These are phyloP conservation scores for Phialophora expanda DNA, from an alignment of 2,329 filamentous ascomycete species.

Conservation along the genomic window DNA sequence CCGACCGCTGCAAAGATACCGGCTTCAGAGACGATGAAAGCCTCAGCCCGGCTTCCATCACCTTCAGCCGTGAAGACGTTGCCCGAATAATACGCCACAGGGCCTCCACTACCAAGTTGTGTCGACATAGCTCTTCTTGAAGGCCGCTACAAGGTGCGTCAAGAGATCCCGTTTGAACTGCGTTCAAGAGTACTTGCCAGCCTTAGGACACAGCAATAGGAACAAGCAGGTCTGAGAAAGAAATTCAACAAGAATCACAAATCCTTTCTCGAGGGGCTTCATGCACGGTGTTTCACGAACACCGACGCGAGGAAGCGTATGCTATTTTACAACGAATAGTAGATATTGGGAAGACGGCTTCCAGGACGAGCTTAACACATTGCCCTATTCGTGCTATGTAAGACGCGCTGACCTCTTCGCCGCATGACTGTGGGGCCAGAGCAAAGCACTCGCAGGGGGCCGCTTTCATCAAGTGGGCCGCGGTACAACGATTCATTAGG, in stretches of 20 bases:
- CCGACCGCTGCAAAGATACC: slow-evolving; percentile 20
- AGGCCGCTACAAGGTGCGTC: not conserved
- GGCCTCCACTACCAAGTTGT: not conserved
- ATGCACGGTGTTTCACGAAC: not conserved
- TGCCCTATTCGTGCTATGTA: not conserved
- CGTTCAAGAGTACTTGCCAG: not conserved
- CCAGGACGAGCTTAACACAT: not conserved
- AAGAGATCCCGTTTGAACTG: not conserved
- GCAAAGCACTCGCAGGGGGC: not conserved
- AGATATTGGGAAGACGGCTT: not conserved
- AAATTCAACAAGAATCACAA: not conserved
- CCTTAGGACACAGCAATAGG: not conserved
- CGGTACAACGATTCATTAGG: not conserved
- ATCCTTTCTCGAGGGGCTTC: not conserved
- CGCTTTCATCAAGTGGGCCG: not conserved
- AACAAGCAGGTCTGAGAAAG: not conserved
- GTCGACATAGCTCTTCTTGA: not conserved
- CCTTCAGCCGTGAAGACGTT: slow-evolving; percentile 20
- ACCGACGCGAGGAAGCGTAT: not conserved
- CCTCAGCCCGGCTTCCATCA: slow-evolving; percentile 10
- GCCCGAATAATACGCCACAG: slow-evolving; percentile 20
- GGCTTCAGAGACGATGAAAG: slow-evolving; percentile 22
- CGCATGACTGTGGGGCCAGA: not conserved
- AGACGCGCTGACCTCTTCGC: not conserved
- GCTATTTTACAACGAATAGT: not conserved